phyloP scores from a whole-genome alignment of 352 stramenopile species.

The Elongisporangium undulatum region DNA sequence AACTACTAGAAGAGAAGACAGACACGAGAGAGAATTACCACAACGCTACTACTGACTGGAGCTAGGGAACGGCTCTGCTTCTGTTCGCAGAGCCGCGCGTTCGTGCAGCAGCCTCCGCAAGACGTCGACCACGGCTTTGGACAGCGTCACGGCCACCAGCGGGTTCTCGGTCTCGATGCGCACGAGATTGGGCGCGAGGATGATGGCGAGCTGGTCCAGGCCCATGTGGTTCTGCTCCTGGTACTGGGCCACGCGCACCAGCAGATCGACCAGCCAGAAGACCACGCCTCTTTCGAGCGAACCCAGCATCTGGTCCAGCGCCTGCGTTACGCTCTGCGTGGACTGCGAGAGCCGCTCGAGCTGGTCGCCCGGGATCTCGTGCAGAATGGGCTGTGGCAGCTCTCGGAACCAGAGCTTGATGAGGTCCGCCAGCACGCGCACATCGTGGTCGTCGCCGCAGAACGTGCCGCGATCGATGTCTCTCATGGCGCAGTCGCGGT shows the following conservation, averaged over 20 bases:
- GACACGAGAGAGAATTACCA: neutral
- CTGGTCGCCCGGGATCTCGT: constrained; percentile 65
- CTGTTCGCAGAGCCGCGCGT: constrained; percentile 6
- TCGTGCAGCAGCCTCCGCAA: constrained; percentile 50
- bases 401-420: constrained; percentile 91
- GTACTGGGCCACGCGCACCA: constrained; percentile 65
- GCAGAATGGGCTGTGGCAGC: constrained; percentile 75
- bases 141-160: constrained; percentile 81
- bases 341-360: constrained; percentile 48
- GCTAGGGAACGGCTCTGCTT: neutral
- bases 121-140: constrained; percentile 81
- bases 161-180: constrained; percentile 81
- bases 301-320: constrained; percentile 46
- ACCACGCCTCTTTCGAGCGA: constrained; percentile 55
- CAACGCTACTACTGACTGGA: neutral
- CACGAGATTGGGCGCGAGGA: constrained; percentile 88
- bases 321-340: constrained; percentile 25
- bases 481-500: constrained; percentile 75
- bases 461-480: constrained; percentile 85
- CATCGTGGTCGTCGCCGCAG: constrained; percentile 50
- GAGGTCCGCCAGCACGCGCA: constrained; percentile 83
- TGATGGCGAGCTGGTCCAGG: constrained; percentile 87
- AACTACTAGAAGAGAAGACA: neutral
- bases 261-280: constrained; percentile 81
- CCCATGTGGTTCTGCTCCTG: constrained; percentile 85